Percentiles rank a stretch among this genome's conserved stretches.
Conservation (phyloP, 2,329 filamentous ascomycete species). For the Fusarium sp. region DNA sequence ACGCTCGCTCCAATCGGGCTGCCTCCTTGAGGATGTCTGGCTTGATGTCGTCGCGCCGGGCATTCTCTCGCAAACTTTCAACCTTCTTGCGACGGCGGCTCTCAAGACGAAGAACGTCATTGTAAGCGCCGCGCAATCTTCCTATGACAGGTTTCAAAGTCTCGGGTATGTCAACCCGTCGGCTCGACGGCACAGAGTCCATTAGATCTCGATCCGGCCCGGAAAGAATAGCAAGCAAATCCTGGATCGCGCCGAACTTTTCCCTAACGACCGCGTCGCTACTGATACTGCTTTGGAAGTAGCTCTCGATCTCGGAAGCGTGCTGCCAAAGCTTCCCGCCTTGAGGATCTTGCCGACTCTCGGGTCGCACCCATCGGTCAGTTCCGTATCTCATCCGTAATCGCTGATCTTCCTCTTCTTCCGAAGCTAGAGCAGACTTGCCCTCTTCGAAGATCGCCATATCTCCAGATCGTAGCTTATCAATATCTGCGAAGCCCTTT, state of each 20-base stretch:
- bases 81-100: slow-evolving; percentile 82
- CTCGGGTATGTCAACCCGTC: slow-evolving; percentile 81
- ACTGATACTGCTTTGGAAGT: slow-evolving; percentile 74
- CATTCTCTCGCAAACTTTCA: slow-evolving; percentile 81
- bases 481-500: slow-evolving; percentile 86
- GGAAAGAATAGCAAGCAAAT: slow-evolving; percentile 78
- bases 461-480: slow-evolving; percentile 87
- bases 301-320: slow-evolving; percentile 83
- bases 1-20: slow-evolving; percentile 84
- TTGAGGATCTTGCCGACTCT: slow-evolving; percentile 75
- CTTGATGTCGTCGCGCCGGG: slow-evolving; percentile 89
- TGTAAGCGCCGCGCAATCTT: slow-evolving; percentile 81
- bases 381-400: slow-evolving; percentile 85
- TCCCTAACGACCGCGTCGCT: slow-evolving; percentile 74
- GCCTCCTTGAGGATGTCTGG: slow-evolving; percentile 85
- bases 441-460: slow-evolving; percentile 85
- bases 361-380: slow-evolving; percentile 80
- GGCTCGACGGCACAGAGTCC: slow-evolving; percentile 88
- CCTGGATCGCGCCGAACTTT: slow-evolving; percentile 82
- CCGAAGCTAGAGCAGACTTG: slow-evolving; percentile 78
- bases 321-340: slow-evolving; percentile 78
- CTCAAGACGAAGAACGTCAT: slow-evolving; percentile 87
- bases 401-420: slow-evolving; percentile 85
- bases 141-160: slow-evolving; percentile 83
- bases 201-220: slow-evolving; percentile 85